Percentiles rank a stretch among this genome's conserved stretches.
Evolutionary conservation across 1,284 basidiomycete genomes (phyloP).

Genomic region (Austropuccinia psidii): DNA sequence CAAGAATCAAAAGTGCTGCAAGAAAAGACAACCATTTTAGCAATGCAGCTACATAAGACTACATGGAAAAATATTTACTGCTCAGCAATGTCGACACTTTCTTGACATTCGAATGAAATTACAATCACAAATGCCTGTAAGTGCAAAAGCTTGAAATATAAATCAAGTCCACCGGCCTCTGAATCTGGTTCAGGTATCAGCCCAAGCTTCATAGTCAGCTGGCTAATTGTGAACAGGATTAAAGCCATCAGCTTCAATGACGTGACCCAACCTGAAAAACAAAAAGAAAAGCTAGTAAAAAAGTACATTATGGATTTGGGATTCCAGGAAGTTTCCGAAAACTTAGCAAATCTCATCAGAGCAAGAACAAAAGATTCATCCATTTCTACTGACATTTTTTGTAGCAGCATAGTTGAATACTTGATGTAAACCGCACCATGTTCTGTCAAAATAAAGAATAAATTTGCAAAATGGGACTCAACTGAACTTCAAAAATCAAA

Average conservation of each 20-base stretch:
- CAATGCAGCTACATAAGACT: not conserved
- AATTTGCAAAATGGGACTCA: not conserved
- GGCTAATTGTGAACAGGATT: constrained; percentile 55
- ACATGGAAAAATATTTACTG: constrained; percentile 57
- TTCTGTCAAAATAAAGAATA: constrained; percentile 52
- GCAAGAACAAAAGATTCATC: constrained; percentile 96
- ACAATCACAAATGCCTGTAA: constrained; percentile 88
- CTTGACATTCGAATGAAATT: constrained; percentile 94
- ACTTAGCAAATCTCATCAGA: constrained; percentile 81
- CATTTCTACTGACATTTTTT: constrained; percentile 87
- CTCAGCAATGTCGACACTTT: constrained; percentile 82
- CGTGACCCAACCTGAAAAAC: not conserved
- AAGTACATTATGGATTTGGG: constrained; percentile 51
- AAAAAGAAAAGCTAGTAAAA: not conserved
- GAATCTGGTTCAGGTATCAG: constrained; percentile 71
- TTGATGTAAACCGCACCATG: constrained; percentile 96
- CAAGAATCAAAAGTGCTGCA: constrained; percentile 62
- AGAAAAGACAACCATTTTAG: not conserved
- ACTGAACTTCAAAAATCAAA: not conserved
- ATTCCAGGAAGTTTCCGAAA: constrained; percentile 84
- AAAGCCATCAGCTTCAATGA: no score
- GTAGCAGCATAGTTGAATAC: constrained; percentile 87
- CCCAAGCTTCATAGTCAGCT: constrained; percentile 67
- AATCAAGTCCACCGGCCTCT: constrained; percentile 59
- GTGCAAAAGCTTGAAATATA: constrained; percentile 97